phyloP scores from a whole-genome alignment of 441 rosid genomes.

The Gossypium gossypioides region DNA sequence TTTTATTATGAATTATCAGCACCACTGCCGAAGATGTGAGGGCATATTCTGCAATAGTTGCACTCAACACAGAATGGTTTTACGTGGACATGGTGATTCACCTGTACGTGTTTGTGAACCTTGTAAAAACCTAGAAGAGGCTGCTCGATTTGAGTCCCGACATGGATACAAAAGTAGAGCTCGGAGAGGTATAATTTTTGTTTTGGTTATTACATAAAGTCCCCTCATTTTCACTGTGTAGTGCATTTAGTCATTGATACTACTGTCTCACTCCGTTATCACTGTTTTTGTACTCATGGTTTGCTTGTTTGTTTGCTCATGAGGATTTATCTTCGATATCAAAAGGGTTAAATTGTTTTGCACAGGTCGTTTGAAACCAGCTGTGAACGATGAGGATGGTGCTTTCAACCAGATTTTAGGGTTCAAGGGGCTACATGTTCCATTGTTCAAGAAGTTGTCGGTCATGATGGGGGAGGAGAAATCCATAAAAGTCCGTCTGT shows the following conservation, averaged over 20 bases:
- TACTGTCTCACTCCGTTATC: neutral
- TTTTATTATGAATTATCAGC: constrained; percentile 36
- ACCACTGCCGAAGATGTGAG: constrained; percentile 90
- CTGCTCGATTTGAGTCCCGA: constrained; percentile 76
- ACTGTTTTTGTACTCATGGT: neutral
- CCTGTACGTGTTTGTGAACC: constrained; percentile 92
- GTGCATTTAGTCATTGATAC: neutral
- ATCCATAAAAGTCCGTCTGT: constrained; percentile 20
- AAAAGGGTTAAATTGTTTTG: neutral
- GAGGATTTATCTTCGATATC: neutral
- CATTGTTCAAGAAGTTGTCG: constrained; percentile 15
- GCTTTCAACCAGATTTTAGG: constrained; percentile 52
- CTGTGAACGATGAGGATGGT: constrained; percentile 50
- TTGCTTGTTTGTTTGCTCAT: neutral
- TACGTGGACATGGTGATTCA: constrained; percentile 87
- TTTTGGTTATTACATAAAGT: neutral
- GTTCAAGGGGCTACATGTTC: constrained; percentile 27
- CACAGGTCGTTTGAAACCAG: constrained; percentile 47
- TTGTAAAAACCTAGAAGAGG: constrained; percentile 82
- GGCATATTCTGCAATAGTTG: constrained; percentile 74
- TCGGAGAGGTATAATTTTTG: constrained; percentile 34
- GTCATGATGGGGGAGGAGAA: constrained; percentile 28
- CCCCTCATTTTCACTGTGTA: neutral
- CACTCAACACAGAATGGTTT: constrained; percentile 61
- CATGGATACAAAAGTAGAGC: constrained; percentile 51